A percentile compares a stretch with the other conserved stretches of the same genome.
phyloP scores from a whole-genome alignment of 23 red algal genomes.

The Agarophyton chilense region DNA sequence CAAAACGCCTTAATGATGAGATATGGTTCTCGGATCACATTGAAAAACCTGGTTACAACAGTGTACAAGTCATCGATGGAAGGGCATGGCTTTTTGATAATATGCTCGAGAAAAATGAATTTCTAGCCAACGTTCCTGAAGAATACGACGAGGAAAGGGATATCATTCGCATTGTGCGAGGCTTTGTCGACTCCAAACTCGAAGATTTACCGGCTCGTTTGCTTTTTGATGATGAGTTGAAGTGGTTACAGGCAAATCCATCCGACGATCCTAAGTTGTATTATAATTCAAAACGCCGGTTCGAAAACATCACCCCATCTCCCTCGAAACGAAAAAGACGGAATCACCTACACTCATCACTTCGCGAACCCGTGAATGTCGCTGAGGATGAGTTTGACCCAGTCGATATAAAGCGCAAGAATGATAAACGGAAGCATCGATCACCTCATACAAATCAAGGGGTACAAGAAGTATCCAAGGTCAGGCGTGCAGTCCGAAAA shows the following conservation, averaged over 20 bases:
- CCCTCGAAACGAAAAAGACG: not conserved
- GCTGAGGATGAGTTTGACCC: conserved; percentile 23
- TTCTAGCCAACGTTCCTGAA: not conserved
- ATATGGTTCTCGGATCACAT: conserved; percentile 61
- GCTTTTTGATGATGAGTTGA: conserved; percentile 25
- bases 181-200: conserved; percentile 29
- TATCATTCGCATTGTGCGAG: conserved; percentile 51
- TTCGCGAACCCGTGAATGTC: conserved; percentile 11
- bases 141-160: conserved; percentile 31
- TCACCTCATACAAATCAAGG: not conserved
- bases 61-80: conserved; percentile 54
- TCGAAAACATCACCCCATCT: not conserved
- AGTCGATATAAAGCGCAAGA: not conserved
- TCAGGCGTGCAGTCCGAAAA: not conserved
- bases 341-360: not conserved
- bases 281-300: not conserved
- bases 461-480: not conserved
- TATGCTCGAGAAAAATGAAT: conserved; percentile 21
- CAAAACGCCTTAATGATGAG: conserved; percentile 29
- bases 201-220: conserved; percentile 25
- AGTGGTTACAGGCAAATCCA: conserved; percentile 27
- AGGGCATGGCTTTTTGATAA: conserved; percentile 48
- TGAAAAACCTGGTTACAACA: conserved; percentile 52
- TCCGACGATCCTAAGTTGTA: conserved; percentile 42
- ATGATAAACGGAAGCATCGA: not conserved